Base-by-base conservation (phyloP, 1,284 basidiomycete species). In the Cutaneotrichosporon cutaneum region DNA sequence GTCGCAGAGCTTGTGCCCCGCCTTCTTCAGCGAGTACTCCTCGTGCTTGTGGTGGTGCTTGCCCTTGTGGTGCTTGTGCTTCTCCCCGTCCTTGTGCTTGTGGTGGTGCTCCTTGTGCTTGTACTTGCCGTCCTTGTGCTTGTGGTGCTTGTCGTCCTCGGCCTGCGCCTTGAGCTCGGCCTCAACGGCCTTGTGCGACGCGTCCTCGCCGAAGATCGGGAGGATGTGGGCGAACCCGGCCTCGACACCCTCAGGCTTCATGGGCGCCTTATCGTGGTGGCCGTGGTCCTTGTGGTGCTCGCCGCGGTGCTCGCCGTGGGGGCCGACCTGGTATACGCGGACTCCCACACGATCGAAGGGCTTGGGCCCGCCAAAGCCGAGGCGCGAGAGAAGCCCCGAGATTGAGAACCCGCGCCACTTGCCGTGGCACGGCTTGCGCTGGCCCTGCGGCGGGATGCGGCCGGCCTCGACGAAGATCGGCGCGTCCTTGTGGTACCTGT, bases 41-140 rank as follows among this genome's bases (percentile, higher is more conserved):
- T 52, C 36, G 57, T 45, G 42, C 52, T 62, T 59, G 56, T 52
- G 36, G 36, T 51, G 14, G 39, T 51, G 16, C 26, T 16, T 10
- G 26, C 14, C 27, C 54, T 45, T 36, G 39, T 54, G 21, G 22
- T 26, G 6, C 24, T 54, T 48, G 58, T 56, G 27, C 36, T 59
- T n/a, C 39, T 58, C 22, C 14, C 44, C n/a, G 21, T 42, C 16
- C 24, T 54, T 5, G 39, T 53, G 30, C 18, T 57, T n/a, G 42
- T 45, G 11, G 24, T 51, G 16, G 35, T 51, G 27, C 35, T 55
- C 32, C 14, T 51, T 26, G 22, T 50, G 24, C 33, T 39, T 39
- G 44, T 54, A 33, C 16, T 58, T n/a, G 53, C n/a, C n/a, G n/a
- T 44, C 11, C 22, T 54, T 24, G 32, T 53, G 48, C 39, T 63